Conservation (phyloP, 768 basidiomycete genomes). For the Suillus luteus region DNA sequence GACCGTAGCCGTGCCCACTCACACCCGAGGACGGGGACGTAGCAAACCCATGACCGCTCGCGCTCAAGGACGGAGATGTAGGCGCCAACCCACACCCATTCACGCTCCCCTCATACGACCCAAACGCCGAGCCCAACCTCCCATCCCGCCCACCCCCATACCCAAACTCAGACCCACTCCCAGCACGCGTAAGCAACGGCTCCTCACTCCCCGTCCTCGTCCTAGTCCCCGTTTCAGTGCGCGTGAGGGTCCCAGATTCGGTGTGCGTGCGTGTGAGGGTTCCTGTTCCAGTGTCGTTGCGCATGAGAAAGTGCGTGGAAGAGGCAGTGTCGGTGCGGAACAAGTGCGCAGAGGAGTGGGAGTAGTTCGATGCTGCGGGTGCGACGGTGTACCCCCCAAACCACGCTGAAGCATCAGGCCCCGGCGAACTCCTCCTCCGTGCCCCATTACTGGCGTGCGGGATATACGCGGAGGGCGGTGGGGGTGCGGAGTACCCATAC, state of each 20-base stretch:
- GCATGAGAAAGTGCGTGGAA: too few species aligned
- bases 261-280: too few species aligned
- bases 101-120: constrained; percentile 27
- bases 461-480: constrained; percentile 33
- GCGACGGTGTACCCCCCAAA: constrained; percentile 25
- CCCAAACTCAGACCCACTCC: not conserved
- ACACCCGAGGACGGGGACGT: too few species aligned
- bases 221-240: constrained; percentile 29
- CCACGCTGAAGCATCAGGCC: constrained; percentile 31
- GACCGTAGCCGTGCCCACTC: not conserved
- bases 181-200: constrained; percentile 20
- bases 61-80: too few species aligned
- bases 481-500: constrained; percentile 15
- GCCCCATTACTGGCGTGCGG: not conserved
- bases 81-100: too few species aligned
- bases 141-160: too few species aligned
- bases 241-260: not conserved
- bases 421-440: constrained; percentile 29
- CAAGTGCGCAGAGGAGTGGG: constrained; percentile 25
- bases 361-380: constrained; percentile 28
- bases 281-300: too few species aligned
- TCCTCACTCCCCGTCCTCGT: constrained; percentile 35
- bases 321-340: too few species aligned
- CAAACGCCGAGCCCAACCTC: constrained; percentile 33
- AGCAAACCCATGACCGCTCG: too few species aligned